These are phyloP conservation scores for Teratosphaeriaceae sp. DNA, from an alignment of 2,329 filamentous ascomycete species.

Conservation along the genomic window DNA sequence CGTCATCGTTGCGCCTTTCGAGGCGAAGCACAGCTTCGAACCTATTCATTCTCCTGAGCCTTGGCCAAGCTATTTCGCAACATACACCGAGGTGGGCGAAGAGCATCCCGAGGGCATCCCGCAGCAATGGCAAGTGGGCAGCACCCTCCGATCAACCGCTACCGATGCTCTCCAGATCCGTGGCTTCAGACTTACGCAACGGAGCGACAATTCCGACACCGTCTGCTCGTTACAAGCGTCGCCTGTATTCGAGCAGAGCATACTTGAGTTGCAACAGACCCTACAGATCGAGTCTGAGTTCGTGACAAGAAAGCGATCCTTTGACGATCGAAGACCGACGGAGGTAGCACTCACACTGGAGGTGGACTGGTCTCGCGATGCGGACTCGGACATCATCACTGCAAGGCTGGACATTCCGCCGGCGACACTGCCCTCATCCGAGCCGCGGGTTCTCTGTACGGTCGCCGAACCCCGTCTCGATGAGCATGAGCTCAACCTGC, in stretches of 20 bases:
- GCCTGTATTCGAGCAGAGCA: conserved; percentile 6
- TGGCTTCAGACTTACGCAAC: conserved; percentile 57
- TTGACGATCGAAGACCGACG: conserved; percentile 75
- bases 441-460: conserved; percentile 72
- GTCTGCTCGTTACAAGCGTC: conserved; percentile 41
- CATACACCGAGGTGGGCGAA: conserved; percentile 23
- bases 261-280: conserved; percentile 11
- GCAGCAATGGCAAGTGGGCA: conserved; percentile 75
- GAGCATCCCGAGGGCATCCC: conserved; percentile 53
- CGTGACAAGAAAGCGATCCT: conserved; percentile 64
- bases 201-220: conserved; percentile 56
- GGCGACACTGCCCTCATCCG: conserved; percentile 71
- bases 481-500: conserved; percentile 34
- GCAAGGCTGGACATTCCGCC: conserved; percentile 71
- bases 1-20: conserved; percentile 74
- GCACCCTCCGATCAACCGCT: conserved; percentile 69
- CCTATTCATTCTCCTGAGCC: conserved; percentile 68
- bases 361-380: conserved; percentile 67
- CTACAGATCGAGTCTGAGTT: conserved; percentile 36
- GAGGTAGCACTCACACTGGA: conserved; percentile 67
- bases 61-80: conserved; percentile 83
- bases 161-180: conserved; percentile 55
- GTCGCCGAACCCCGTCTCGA: conserved; percentile 19
- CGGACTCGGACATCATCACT: conserved; percentile 34
- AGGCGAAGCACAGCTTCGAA: conserved; percentile 82